These are phyloP conservation scores for Acer yangbiense DNA, from an alignment of 345 rosid species.

Conservation along the genomic window DNA sequence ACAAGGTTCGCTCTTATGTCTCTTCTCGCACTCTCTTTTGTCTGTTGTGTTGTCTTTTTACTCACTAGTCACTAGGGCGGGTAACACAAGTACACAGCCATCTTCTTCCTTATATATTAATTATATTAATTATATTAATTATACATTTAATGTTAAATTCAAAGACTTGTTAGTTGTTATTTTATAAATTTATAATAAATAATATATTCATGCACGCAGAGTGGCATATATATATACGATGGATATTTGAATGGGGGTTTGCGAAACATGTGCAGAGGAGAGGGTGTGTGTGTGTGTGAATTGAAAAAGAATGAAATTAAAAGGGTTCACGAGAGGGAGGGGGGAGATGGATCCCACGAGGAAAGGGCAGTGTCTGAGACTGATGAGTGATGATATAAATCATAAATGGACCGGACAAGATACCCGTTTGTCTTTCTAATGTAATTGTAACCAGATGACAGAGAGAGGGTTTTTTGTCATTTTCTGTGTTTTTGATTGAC, in stretches of 20 bases:
- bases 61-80: slow-evolving; percentile 3
- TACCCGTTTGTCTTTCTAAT: slow-evolving; percentile 33
- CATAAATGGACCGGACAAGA: slow-evolving; percentile 39
- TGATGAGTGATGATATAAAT: too few species aligned
- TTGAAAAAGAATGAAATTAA: too few species aligned
- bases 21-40: slow-evolving; percentile 54
- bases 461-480: slow-evolving; percentile 20
- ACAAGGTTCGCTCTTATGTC: slow-evolving; percentile 57
- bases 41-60: slow-evolving; percentile 35
- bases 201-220: slow-evolving; percentile 2
- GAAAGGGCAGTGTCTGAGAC: slow-evolving; percentile 28
- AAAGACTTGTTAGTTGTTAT: neutral
- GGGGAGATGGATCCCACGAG: slow-evolving; percentile 44
- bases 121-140: too few species aligned
- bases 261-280: too few species aligned
- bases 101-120: neutral
- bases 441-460: neutral
- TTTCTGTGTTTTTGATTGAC: slow-evolving; percentile 25
- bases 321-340: slow-evolving; percentile 43
- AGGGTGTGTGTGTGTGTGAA: too few species aligned
- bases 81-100: neutral
- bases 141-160: neutral
- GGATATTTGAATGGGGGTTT: neutral
- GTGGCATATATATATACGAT: neutral
- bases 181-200: neutral